Percentiles rank a stretch among this genome's conserved stretches.
These are phyloP conservation scores for Aureobasidium sp. DNA, from an alignment of 2,329 filamentous ascomycete species.

Conservation along the genomic window DNA sequence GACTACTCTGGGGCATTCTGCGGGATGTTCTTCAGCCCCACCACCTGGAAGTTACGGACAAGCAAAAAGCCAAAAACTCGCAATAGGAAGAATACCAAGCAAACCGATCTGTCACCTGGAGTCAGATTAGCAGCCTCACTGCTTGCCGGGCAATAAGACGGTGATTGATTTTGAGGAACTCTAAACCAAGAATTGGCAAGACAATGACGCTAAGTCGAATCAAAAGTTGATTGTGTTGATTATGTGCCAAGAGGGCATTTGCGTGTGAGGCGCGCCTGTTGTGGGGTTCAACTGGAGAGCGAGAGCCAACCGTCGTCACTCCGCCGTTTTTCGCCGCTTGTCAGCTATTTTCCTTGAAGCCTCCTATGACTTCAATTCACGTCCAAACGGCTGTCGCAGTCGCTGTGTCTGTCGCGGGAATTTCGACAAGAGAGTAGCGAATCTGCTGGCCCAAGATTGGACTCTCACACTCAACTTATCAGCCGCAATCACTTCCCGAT, in stretches of 20 bases:
- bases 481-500: neutral
- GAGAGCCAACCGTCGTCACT: neutral
- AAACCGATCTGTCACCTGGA: neutral
- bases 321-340: conserved; percentile 3
- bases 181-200: neutral
- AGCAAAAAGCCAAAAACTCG: neutral
- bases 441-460: neutral
- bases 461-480: too few species aligned
- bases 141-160: neutral
- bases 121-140: neutral
- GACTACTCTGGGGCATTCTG: neutral
- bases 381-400: neutral
- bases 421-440: neutral
- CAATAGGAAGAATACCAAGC: neutral
- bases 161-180: neutral
- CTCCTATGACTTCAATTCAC: neutral
- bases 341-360: neutral
- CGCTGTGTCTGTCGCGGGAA: too few species aligned
- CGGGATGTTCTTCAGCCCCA: conserved; percentile 1
- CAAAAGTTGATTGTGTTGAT: neutral
- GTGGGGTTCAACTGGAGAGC: neutral
- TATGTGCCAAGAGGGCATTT: neutral
- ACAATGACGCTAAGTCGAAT: neutral
- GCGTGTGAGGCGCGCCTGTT: neutral
- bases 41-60: neutral